A percentile compares a stretch with the other conserved stretches of the same genome.
phyloP scores from a whole-genome alignment of 2,329 filamentous ascomycete genomes.

The Epicoccum nigrum region DNA sequence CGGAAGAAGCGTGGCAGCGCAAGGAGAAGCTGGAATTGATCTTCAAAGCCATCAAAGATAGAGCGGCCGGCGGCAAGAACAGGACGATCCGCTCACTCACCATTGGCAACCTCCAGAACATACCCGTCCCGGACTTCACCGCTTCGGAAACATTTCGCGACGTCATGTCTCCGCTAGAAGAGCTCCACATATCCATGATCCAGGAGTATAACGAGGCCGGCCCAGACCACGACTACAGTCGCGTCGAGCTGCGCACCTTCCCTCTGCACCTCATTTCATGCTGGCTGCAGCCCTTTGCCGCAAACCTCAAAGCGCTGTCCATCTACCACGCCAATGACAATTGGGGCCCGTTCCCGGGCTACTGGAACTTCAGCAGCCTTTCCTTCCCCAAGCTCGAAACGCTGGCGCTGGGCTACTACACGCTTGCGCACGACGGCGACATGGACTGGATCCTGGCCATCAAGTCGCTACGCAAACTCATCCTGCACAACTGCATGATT shows the following conservation, averaged over 20 bases:
- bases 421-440: constrained; percentile 16
- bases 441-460: constrained; percentile 16
- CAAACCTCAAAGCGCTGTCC: constrained; percentile 10
- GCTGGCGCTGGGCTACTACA: constrained; percentile 17
- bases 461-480: constrained; percentile 10
- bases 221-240: constrained; percentile 13
- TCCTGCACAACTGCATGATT: constrained; percentile 19
- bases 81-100: constrained; percentile 14
- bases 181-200: constrained; percentile 11
- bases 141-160: constrained; percentile 12
- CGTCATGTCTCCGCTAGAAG: constrained; percentile 14
- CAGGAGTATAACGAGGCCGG: constrained; percentile 16
- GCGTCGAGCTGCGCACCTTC: constrained; percentile 16
- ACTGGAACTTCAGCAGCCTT: constrained; percentile 11
- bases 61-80: constrained; percentile 6
- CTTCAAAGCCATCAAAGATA: neutral
- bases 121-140: constrained; percentile 9
- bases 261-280: constrained; percentile 3
- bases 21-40: neutral
- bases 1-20: neutral
- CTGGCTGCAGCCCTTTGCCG: constrained; percentile 15
- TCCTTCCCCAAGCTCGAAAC: constrained; percentile 16
- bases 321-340: constrained; percentile 8
- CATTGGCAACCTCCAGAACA: constrained; percentile 18
- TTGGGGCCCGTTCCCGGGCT: constrained; percentile 20